Base-by-base conservation (phyloP, 2,329 filamentous ascomycete species). In the Eutypella sp. region DNA sequence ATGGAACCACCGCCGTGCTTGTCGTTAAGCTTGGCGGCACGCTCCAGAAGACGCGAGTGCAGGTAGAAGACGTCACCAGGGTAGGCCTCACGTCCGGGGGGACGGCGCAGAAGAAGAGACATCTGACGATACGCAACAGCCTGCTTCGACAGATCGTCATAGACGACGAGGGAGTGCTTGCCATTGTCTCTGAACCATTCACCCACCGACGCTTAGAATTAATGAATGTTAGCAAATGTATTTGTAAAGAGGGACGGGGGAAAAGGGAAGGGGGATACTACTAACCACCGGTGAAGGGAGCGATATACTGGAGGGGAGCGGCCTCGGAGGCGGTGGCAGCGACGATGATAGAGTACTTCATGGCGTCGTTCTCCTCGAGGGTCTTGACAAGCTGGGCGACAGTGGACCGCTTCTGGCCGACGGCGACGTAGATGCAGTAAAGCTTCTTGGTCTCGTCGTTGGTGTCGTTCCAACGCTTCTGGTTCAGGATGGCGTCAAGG, bases 301-400 rank as follows among this genome's bases (percentile, higher is more conserved):
- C 90, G 55, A 96, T 78, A 72, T 95, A 96, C 74, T 96, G 91
- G 45, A 96, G 81, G 62, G 91, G 89, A 65, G 91, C 90, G 56
- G 93, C 93, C 78, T 99, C 93, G 46, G 93, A 97, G 62, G 93
- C 93, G 53, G 93, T 99, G 63, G 93, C 93, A 58, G 93, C 93
- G 58, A 97, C 89, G 57, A 99, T 71, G 58, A 96, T 84, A 58
- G 79, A 85, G 83, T 97, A 99, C 80, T 96, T 96, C 90, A 99
- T 95, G 68, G 93, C 90, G 64, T 97, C 91, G 73, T 96, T 96
- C 86, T 97, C 92, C 84, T 97, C 92, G 48, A 99, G 89, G 56
- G 93, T 97, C 88, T 97, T 90, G 81, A 99, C 93, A 65, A 99
- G 85, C 82, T 99, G 93, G 60, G 93, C 93, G 63, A 99, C 92